Percentiles rank a stretch among this genome's conserved stretches.
phyloP scores from a whole-genome alignment of 164 flowering plant species.

The Stephania yunnanensis region DNA sequence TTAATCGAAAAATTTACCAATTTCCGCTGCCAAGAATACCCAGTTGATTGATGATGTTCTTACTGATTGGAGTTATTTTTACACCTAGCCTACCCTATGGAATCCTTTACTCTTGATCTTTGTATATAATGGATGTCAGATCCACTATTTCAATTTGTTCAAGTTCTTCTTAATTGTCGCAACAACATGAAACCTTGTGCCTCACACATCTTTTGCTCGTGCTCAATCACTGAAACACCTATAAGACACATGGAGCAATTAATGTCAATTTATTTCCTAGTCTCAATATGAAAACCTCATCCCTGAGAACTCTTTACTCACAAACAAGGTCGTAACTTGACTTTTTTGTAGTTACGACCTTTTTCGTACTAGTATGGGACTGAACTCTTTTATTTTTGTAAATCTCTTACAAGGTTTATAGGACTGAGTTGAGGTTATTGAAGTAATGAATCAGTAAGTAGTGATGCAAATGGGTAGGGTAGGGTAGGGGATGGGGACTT shows the following conservation, averaged over 20 bases:
- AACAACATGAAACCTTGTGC: not conserved
- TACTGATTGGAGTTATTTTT: not conserved
- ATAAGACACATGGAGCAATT: too few relatives aligned
- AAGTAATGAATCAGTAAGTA: too few relatives aligned
- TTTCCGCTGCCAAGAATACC: not conserved
- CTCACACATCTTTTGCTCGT: not conserved
- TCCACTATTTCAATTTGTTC: not conserved
- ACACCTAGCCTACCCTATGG: not conserved
- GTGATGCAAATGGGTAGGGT: too few relatives aligned
- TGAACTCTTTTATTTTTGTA: too few relatives aligned
- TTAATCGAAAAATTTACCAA: not conserved
- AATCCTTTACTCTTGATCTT: not conserved
- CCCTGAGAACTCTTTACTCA: not conserved
- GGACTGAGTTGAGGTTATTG: too few relatives aligned
- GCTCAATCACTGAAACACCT: too few relatives aligned
- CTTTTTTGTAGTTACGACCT: not conserved
- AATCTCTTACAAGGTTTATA: too few relatives aligned
- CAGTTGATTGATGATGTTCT: not conserved
- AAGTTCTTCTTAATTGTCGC: not conserved
- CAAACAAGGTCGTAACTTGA: not conserved
- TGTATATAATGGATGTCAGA: not conserved
- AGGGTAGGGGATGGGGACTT: too few relatives aligned
- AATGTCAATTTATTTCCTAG: too few relatives aligned
- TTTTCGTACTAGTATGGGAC: too few relatives aligned
- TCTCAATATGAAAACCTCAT: too few relatives aligned